Evolutionary conservation across 169 alveolate genomes (phyloP).

Genomic region (Eimeria sp.): DNA sequence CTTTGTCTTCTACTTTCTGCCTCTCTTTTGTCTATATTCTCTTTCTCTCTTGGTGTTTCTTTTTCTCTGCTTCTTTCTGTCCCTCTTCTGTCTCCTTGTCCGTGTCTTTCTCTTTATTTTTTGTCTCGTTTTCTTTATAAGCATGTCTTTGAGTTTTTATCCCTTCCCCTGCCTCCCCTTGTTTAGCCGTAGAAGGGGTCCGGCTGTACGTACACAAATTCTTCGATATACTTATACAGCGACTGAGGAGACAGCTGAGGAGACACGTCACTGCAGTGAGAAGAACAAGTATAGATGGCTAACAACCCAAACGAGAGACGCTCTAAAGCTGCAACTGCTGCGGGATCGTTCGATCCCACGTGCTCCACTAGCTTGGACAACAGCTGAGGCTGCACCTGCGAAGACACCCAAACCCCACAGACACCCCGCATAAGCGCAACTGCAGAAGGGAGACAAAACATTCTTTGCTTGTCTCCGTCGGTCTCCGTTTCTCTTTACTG

Average conservation of each 20-base stretch:
- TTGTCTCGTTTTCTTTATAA: too few species aligned
- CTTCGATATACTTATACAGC: conserved; percentile 24
- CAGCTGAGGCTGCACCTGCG: conserved; percentile 60
- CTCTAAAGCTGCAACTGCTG: conserved; percentile 61
- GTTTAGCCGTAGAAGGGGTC: conserved; percentile 73
- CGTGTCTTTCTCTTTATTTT: too few species aligned
- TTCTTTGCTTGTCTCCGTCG: too few species aligned
- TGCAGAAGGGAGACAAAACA: too few species aligned
- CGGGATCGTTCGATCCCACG: conserved; percentile 24
- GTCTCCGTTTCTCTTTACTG: too few species aligned
- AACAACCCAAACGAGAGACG: conserved; percentile 67
- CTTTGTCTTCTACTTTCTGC: neutral
- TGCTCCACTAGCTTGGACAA: neutral
- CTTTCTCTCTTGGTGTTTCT: too few species aligned
- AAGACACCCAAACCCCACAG: neutral
- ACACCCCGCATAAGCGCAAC: too few species aligned
- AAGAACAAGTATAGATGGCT: conserved; percentile 58
- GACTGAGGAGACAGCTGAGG: neutral
- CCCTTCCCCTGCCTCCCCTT: neutral
- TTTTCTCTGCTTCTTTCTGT: neutral
- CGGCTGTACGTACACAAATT: conserved; percentile 80
- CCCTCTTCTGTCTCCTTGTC: neutral
- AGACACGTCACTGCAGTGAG: conserved; percentile 32
- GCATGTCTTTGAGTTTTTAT: neutral
- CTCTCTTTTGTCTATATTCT: neutral